These are phyloP conservation scores for Candida ortonii DNA, from an alignment of 805 yeast genomes.

Conservation along the genomic window DNA sequence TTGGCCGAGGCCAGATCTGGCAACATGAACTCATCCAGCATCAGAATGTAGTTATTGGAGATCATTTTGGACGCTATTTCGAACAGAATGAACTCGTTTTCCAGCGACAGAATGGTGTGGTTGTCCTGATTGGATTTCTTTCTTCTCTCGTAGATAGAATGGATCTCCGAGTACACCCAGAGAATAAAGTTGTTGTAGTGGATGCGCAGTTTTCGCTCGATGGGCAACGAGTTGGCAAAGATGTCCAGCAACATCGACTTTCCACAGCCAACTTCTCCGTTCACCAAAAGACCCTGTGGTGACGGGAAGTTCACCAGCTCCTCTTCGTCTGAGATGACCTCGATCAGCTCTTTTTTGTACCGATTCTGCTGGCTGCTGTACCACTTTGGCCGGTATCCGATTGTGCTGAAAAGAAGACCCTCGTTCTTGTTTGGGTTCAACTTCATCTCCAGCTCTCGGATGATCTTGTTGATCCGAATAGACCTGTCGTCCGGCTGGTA, in stretches of 20 bases:
- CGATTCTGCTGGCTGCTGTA: constrained; percentile 13
- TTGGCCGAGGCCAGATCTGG: constrained; percentile 77
- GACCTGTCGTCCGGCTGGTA: constrained; percentile 54
- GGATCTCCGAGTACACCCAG: constrained; percentile 65
- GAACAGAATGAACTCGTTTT: constrained; percentile 61
- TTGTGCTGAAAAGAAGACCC: constrained; percentile 27
- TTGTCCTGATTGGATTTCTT: constrained; percentile 30
- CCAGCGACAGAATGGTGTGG: constrained; percentile 38
- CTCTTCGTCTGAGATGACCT: constrained; percentile 57
- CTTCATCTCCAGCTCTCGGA: constrained; percentile 34
- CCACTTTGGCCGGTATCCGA: constrained; percentile 33
- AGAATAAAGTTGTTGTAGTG: constrained; percentile 69
- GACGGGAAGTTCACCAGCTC: constrained; percentile 51
- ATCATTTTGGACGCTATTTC: constrained; percentile 68
- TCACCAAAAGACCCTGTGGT: constrained; percentile 62
- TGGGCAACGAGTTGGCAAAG: constrained; percentile 64
- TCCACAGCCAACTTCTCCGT: constrained; percentile 73
- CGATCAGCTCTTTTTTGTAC: constrained; percentile 40
- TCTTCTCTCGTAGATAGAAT: constrained; percentile 48
- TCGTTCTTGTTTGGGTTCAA: constrained; percentile 16
- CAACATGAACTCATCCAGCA: constrained; percentile 72
- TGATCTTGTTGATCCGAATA: constrained; percentile 40
- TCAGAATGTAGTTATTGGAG: constrained; percentile 51
- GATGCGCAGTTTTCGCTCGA: constrained; percentile 62
- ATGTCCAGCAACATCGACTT: constrained; percentile 73